These are phyloP conservation scores for Haematococcus lacustris DNA, from an alignment of 139 green algal species.

Conservation along the genomic window DNA sequence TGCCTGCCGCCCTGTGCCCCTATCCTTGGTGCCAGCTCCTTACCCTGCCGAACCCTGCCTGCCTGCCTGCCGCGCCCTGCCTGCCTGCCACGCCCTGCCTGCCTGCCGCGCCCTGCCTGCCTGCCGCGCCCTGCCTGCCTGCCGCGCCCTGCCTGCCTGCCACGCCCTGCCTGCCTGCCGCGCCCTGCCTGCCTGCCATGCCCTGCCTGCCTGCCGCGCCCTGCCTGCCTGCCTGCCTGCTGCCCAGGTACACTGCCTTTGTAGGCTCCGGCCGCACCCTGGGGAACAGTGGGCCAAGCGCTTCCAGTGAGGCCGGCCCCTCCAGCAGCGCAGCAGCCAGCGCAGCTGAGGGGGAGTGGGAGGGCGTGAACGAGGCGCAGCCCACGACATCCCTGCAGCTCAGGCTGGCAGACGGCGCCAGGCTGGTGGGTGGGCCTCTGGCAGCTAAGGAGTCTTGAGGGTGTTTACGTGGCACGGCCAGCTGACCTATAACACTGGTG, in stretches of 20 bases:
- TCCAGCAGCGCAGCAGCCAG: background rate
- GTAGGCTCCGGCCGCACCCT: constrained; percentile 52
- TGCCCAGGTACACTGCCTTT: constrained; percentile 71
- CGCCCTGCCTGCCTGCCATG: too few relatives aligned
- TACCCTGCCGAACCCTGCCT: too few relatives aligned
- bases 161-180: too few relatives aligned
- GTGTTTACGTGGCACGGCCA: background rate
- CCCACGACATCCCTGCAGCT: constrained; percentile 82
- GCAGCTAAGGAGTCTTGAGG: background rate
- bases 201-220: too few relatives aligned
- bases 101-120: too few relatives aligned
- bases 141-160: too few relatives aligned
- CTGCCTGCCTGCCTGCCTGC: too few relatives aligned
- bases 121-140: too few relatives aligned
- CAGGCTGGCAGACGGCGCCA: constrained; percentile 67
- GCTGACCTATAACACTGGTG: background rate
- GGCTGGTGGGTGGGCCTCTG: constrained; percentile 40
- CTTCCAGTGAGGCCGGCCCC: constrained; percentile 12
- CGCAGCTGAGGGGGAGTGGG: constrained; percentile 47
- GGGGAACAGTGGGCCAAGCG: background rate
- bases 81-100: too few relatives aligned
- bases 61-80: too few relatives aligned
- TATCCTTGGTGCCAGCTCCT: too few relatives aligned
- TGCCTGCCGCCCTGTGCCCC: too few relatives aligned
- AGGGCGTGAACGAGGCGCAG: constrained; percentile 58